Evolutionary conservation across 805 yeast species (phyloP).

Genomic region (Yarrowia deformans): DNA sequence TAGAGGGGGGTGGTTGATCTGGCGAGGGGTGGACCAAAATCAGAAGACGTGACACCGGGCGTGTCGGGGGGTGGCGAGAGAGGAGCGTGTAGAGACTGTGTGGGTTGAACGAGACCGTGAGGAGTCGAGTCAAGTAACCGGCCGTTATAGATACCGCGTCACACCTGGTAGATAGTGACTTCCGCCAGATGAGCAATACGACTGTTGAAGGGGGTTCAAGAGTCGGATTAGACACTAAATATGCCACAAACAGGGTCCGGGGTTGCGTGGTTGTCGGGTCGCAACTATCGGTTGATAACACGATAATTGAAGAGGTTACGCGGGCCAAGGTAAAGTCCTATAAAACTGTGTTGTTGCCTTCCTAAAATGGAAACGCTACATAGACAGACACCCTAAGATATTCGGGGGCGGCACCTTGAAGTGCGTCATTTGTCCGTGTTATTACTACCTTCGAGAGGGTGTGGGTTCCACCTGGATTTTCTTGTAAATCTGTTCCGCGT

Average conservation of each 20-base stretch:
- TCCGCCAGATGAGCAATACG: constrained; percentile 39
- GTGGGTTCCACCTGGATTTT: too few relatives aligned
- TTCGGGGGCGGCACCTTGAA: background rate
- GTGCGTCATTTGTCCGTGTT: too few relatives aligned
- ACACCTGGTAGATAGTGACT: constrained; percentile 38
- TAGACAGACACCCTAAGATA: too few relatives aligned
- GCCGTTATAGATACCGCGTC: constrained; percentile 36
- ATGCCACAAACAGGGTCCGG: constrained; percentile 39
- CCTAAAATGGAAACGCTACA: constrained; percentile 28
- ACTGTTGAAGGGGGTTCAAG: constrained; percentile 21
- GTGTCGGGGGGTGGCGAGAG: background rate
- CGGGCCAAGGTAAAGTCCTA: constrained; percentile 8
- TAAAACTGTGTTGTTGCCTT: constrained; percentile 26
- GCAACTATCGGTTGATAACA: constrained; percentile 40
- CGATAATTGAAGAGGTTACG: constrained; percentile 38
- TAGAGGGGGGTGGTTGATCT: background rate
- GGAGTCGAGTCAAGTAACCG: constrained; percentile 9
- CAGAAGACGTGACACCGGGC: background rate
- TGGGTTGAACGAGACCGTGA: background rate
- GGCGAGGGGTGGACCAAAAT: background rate
- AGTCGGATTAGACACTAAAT: constrained; percentile 36
- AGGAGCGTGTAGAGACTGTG: background rate
- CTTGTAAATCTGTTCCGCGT: too few relatives aligned
- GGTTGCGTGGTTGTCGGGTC: constrained; percentile 27
- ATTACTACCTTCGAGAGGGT: too few relatives aligned